Base-by-base conservation (phyloP, 345 rosid genomes). In the Euphorbia peplus region DNA sequence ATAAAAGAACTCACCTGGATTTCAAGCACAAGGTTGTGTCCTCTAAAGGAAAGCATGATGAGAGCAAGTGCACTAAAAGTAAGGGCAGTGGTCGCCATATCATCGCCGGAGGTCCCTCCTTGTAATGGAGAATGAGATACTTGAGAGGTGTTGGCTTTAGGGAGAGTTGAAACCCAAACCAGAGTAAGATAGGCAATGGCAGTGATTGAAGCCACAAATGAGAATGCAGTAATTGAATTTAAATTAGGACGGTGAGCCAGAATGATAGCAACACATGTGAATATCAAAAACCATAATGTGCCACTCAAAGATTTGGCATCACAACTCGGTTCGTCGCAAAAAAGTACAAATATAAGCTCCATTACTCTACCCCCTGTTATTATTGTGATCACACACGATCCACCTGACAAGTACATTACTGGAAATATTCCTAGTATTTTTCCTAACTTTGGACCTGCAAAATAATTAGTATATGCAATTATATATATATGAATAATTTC, bases 21-120 rank as follows among this genome's bases (percentile, higher is more conserved):
- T 70, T 87, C 92, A 18, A 87, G 86, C n/a, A 87, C 65, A 1
- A 87, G 83, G 67, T 87, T 85, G 70, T 84, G 89, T 1, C 92
- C 92, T 56, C 85, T 76, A 41, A 85, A 87, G 0, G 83, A 68
- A 16, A 87, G 81, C 52, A 78, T 73, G 35, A 84, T 25, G 3
- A 79, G 73, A 41, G 85, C 87, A n/a, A 83, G 22, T 7, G 88
- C 88, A 72, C 78, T 79, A 65, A 79, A 11, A 14, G 71, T 19
- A 35, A 56, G 46, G 19, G 75, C 64, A 11, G 73, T 66, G 18
- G 67, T 63, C 2, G 47, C 64, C 73, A 76, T 42, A 8, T 55
- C 68, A 5, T 39, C 39, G 8, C 8, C 39, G 8, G 85, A 73
- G 64, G 64, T 55, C 5, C 3, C 52, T 4, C 41, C 0, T 4